Evolutionary conservation across 371 early-diverging fungal genomes (phyloP), one percentile per base, ranked within the genome.

Genomic region (Rhizomucor pusillus): DNA sequence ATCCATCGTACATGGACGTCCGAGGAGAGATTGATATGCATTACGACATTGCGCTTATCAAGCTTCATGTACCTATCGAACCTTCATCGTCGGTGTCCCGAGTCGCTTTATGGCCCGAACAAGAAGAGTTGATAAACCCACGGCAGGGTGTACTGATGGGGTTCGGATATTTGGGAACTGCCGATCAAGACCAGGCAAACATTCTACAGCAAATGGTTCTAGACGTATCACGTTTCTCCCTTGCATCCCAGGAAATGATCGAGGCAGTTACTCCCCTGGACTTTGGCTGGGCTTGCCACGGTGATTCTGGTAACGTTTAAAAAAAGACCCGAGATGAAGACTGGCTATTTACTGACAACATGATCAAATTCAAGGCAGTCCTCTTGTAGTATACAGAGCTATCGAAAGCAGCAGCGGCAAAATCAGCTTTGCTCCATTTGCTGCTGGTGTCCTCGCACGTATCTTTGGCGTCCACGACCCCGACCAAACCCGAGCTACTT

Each of bases 401-500:
- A 7, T 13, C 11, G 11, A 24, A 14, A 47, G n/a, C 12, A 46
- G 29, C 46, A 35, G 50, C 22, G 35, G 9, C 3, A 50, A 37
- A 53, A 33, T 37, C 56, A 19, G 5, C 23, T 3, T 47, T 1
- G 55, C 59, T 3, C 67, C 69, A 0, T 69, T 49, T 57, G 70
- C 59, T 1, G 14, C 67, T 9, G 75, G 75, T 5, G 47, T 54
- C 1, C 44, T 75, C 3, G 63, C 70, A 5, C 47, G 76, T 9
- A 75, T 75, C 7, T 75, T 67, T 52, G 76, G 76, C 22, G 76
- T 67, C 0, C 48, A 54, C 33, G 76, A 75, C 56, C 52, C 39
- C 0, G 51, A 57, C 13, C 46, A 63, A 13, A 20, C 43, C 16
- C 49, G 52, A 3, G 48, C 60, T 9, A 72, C 72, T 0, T 75